phyloP scores from a whole-genome alignment of 352 stramenopile genomes.

The Phytopythium boreale region DNA sequence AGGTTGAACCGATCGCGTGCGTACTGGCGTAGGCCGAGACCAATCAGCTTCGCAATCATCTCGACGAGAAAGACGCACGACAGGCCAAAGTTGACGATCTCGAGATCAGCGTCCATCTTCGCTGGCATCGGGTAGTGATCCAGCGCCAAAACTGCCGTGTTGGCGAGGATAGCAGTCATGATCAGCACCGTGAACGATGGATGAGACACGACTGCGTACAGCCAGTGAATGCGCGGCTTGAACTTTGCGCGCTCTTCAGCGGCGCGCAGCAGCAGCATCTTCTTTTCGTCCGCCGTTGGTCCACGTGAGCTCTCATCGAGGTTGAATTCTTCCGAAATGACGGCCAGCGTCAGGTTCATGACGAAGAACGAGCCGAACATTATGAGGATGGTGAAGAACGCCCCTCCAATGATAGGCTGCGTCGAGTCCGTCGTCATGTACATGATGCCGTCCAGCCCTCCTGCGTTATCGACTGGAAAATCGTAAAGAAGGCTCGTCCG shows the following conservation, averaged over 20 bases:
- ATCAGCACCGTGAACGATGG: slow-evolving; percentile 55
- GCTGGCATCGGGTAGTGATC: slow-evolving; percentile 81
- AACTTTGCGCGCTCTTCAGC: slow-evolving; percentile 28
- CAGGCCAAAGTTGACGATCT: slow-evolving; percentile 80
- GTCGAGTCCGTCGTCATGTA: slow-evolving; percentile 81
- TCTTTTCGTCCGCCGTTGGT: slow-evolving; percentile 27
- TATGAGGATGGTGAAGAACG: slow-evolving; percentile 91
- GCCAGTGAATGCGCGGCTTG: slow-evolving; percentile 25
- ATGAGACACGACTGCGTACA: slow-evolving; percentile 63
- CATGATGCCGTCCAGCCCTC: slow-evolving; percentile 94
- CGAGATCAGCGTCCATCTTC: slow-evolving; percentile 44
- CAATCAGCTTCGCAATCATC: slow-evolving; percentile 84
- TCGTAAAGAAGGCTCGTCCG: slow-evolving; percentile 84
- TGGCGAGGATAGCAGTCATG: slow-evolving; percentile 80
- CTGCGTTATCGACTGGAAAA: slow-evolving; percentile 93
- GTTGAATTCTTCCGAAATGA: slow-evolving; percentile 91
- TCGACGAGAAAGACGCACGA: slow-evolving; percentile 73
- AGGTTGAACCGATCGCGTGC: slow-evolving; percentile 73
- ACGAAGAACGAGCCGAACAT: slow-evolving; percentile 93
- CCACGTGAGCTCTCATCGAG: slow-evolving; percentile 46
- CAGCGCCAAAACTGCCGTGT: slow-evolving; percentile 75
- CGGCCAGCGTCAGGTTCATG: slow-evolving; percentile 91
- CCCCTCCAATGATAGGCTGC: slow-evolving; percentile 45
- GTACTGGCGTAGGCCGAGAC: slow-evolving; percentile 75
- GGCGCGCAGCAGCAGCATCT: slow-evolving; percentile 23